Evolutionary conservation across 192 early-diverging fungal genomes (phyloP), one percentile per base, ranked within the genome.

Genomic region (Entomortierella parvispora): DNA sequence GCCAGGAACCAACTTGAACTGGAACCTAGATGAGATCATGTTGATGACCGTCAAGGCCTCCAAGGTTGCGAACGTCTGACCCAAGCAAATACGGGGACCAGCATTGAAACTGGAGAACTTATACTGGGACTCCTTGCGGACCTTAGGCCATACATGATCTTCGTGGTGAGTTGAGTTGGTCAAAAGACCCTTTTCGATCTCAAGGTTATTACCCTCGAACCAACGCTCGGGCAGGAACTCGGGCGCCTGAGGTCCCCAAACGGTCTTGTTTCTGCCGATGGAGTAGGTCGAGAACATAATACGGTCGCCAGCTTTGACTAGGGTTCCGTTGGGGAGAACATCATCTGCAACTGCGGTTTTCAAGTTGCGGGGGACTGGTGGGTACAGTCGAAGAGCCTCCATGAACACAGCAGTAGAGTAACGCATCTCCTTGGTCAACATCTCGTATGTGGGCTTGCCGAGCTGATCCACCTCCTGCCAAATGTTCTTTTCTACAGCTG

Each of bases 161-260:
- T 75, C 69, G 37, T 50, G 57, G 12, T 29, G 26, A 14, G 55
- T 31, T 3, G 15, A 53, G 51, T 75, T 75, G 0, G 18, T 33
- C 44, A 75, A 47, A 12, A 29, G 12, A 1, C 71, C 71, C 26
- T 69, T 81, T 20, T 65, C 68, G 5, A 71, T 70, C 32, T 78
- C 53, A 4, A 59, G 67, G 15, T 25, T 51, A 34, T 56, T 78
- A 0, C 45, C 58, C 22, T 82, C 75, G 20, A 92, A 68, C 87
- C 91, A 93, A 5, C 91, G 83, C 53, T 89, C 86, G 26, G 92
- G 92, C 15, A 77, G 58, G 69, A 90, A 93, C 58, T 85, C 68
- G 37, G 56, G 69, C 9, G 90, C 90, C 53, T 92, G 83, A n/a
- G 65, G 50, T 12, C 91, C 91, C 91, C 90, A 93, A 26, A 90